A percentile compares a stretch with the other conserved stretches of the same genome.
Conservation (phyloP, 2,329 filamentous ascomycete genomes). For the Penicillium brasilianum region DNA sequence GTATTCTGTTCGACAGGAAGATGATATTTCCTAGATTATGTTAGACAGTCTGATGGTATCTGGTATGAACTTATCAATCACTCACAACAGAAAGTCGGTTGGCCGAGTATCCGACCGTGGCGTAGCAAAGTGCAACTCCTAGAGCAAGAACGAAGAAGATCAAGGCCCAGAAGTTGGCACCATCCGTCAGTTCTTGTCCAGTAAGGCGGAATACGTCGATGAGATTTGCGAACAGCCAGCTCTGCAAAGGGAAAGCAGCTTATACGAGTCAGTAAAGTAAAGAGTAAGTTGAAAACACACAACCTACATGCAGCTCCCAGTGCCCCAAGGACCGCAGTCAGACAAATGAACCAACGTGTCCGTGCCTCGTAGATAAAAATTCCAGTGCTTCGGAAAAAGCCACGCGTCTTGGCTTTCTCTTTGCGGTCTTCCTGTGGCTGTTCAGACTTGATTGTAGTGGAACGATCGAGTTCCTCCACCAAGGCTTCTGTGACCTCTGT, state of each 20-base stretch:
- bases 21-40: not conserved
- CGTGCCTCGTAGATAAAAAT: not conserved
- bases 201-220: not conserved
- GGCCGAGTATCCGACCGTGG: not conserved
- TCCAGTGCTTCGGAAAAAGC: not conserved
- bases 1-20: not conserved
- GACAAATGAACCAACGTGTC: not conserved
- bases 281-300: not conserved
- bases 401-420: not conserved
- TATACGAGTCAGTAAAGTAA: not conserved
- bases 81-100: not conserved
- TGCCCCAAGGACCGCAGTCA: not conserved
- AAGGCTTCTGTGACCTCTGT: not conserved
- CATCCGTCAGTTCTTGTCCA: not conserved
- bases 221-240: not conserved
- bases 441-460: not conserved
- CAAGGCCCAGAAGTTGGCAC: not conserved
- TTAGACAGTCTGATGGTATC: not conserved
- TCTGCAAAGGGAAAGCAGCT: not conserved
- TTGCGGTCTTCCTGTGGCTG: not conserved
- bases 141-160: not conserved
- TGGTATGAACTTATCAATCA: not conserved
- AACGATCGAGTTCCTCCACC: not conserved
- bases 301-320: slow-evolving; percentile 1
- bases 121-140: not conserved